Evolutionary conservation across 2,329 filamentous ascomycete genomes (phyloP), one percentile per base, ranked within the genome.

Genomic region (Xylaria sp.): DNA sequence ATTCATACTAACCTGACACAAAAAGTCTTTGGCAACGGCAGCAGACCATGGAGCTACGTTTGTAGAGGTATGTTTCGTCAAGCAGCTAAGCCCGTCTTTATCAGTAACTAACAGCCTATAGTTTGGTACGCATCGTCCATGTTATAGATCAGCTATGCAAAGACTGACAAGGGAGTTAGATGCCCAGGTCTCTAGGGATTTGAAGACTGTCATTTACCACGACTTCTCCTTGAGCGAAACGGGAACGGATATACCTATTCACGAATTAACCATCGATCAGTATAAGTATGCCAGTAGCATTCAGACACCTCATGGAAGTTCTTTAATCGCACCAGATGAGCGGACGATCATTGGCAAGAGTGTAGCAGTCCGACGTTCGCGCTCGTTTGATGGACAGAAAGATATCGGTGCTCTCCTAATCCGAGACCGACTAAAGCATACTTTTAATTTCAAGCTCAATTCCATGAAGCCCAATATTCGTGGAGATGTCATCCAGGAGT

Each of bases 381-480:
- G 58, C 4, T 60, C 58, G 13, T 50, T 50, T 39, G 32, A 60
- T 30, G 45, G 32, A 13, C n/a, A 60, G 32, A 50, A 52, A 28
- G 61, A 73, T 4, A 25, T 69, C 6, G 65, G 69, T 13, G 60
- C 73, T 4, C 46, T 68, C 12, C 70, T 73, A 50, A 66, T 76
- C 68, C 59, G 74, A 15, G 70, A 78, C n/a, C 76, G 78, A 48
- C 75, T 82, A 72, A 77, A 77, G 53, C 74, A 80, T 71, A 81
- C 81, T 1, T 72, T 80, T n/a, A 77, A 82, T 55, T 81, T 79
- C 70, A 75, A 76, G 32, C 72, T 65, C 23, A 81, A 81, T 60
- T 78, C 79, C 1, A 80, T 77, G 73, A 81, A 81, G 70, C 75
- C 79, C 3, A 83, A 83, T 63, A 81, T 74, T 7, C 73, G 76